Evolutionary conservation across 176 grass and related monocot genomes (phyloP).

Genomic region (Microstegium vimineum): DNA sequence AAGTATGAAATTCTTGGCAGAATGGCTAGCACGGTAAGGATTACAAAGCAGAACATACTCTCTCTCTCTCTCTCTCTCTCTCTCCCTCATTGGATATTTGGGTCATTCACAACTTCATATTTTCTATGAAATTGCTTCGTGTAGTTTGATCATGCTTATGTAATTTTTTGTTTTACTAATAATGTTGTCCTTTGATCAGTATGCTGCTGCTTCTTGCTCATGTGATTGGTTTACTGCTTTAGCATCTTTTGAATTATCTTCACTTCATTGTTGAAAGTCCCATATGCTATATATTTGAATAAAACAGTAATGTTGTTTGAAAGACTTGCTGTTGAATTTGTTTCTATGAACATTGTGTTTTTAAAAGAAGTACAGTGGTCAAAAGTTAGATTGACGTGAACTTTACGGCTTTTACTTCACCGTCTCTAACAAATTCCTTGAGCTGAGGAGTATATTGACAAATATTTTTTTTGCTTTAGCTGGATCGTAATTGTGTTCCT

Average conservation of each 20-base stretch:
- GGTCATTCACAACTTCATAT: no score
- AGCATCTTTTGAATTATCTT: neutral
- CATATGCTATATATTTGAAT: neutral
- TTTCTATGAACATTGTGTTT: neutral
- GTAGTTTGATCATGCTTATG: no score
- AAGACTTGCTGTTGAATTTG: neutral
- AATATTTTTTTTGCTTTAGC: no score
- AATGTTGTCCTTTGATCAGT: no score
- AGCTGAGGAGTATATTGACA: neutral
- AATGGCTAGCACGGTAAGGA: neutral
- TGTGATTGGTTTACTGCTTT: neutral
- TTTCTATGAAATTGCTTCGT: no score
- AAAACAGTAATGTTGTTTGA: neutral
- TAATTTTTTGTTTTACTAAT: no score
- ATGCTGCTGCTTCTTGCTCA: no score
- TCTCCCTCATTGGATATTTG: no score
- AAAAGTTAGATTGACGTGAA: no score
- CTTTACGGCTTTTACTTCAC: neutral
- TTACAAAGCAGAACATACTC: neutral
- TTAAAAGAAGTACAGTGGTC: no score
- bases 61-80: neutral
- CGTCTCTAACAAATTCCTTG: no score
- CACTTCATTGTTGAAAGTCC: neutral
- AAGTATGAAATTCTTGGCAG: conserved; percentile 6
- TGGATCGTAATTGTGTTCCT: neutral